phyloP scores from a whole-genome alignment of 768 basidiomycete species.

The Exsudoporus frostii region DNA sequence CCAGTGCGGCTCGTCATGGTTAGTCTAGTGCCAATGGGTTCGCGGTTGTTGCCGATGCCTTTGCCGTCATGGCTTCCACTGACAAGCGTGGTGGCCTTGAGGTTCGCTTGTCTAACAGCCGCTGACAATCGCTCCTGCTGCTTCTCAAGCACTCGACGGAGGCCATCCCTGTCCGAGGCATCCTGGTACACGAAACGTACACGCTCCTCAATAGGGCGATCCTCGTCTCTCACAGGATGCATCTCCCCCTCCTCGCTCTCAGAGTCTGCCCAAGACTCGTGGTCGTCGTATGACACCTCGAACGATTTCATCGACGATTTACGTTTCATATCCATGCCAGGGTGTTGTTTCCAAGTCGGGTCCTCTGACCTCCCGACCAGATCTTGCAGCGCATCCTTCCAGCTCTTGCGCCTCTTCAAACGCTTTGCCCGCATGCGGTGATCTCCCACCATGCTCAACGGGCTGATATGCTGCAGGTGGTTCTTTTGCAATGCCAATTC shows the following conservation, averaged over 20 bases:
- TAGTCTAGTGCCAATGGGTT: conserved; percentile 79
- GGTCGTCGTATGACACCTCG: conserved; percentile 36
- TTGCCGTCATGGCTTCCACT: conserved; percentile 29
- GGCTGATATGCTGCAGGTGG: conserved; percentile 85
- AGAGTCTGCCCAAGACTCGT: conserved; percentile 50
- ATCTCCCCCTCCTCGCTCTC: conserved; percentile 51
- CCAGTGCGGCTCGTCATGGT: conserved; percentile 95
- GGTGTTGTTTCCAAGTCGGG: conserved; percentile 8
- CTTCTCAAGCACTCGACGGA: conserved; percentile 36
- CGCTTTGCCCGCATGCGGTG: conserved; percentile 37
- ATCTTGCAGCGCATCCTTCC: conserved; percentile 56
- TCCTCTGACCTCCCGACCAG: conserved; percentile 41
- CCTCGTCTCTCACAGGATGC: conserved; percentile 55
- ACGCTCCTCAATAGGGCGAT: conserved; percentile 72
- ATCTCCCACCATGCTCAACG: conserved; percentile 88
- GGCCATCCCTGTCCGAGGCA: conserved; percentile 12
- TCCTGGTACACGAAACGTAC: conserved; percentile 55
- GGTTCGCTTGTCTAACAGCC: conserved; percentile 50
- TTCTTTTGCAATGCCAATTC: conserved; percentile 78
- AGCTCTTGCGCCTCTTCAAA: conserved; percentile 53
- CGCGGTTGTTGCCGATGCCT: conserved; percentile 37
- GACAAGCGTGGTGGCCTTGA: conserved; percentile 39
- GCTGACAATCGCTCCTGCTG: conserved; percentile 51
- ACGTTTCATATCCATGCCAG: conserved; percentile 27
- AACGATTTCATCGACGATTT: conserved; percentile 29